Evolutionary conservation across 441 rosid species (phyloP).

Genomic region (Adansonia madagascariensis): DNA sequence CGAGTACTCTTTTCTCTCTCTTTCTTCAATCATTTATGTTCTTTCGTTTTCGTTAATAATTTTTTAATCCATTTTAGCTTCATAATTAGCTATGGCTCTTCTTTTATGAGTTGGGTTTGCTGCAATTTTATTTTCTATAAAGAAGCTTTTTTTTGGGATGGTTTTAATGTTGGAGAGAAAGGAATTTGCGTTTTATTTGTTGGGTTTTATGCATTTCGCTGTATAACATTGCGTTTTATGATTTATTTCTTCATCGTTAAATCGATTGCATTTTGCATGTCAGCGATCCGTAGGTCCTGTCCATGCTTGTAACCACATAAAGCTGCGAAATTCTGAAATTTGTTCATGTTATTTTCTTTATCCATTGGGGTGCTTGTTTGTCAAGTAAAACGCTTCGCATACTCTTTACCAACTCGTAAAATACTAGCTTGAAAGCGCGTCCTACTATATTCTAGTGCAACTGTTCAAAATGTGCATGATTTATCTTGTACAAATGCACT

Average conservation of each 20-base stretch:
- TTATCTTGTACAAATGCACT: neutral
- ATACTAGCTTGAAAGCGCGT: neutral
- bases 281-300: slow-evolving; percentile 25
- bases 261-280: slow-evolving; percentile 41
- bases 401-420: slow-evolving; percentile 13
- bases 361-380: slow-evolving; percentile 10
- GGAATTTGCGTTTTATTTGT: slow-evolving; percentile 21
- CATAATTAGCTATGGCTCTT: slow-evolving; percentile 27
- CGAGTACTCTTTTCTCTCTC: slow-evolving; percentile 47
- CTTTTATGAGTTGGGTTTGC: slow-evolving; percentile 20
- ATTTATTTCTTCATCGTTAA: slow-evolving; percentile 9
- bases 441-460: neutral
- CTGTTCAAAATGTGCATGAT: slow-evolving; percentile 1
- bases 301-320: slow-evolving; percentile 4
- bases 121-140: neutral
- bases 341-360: neutral
- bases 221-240: slow-evolving; percentile 21
- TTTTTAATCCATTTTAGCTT: slow-evolving; percentile 10
- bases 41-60: neutral
- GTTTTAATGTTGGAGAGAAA: slow-evolving; percentile 27
- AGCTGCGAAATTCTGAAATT: neutral
- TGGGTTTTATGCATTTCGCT: slow-evolving; percentile 14
- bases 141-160: slow-evolving; percentile 24
- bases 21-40: slow-evolving; percentile 14
- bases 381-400: neutral